phyloP scores from a whole-genome alignment of 129 eudicot species.

The Pittosporum tobira region DNA sequence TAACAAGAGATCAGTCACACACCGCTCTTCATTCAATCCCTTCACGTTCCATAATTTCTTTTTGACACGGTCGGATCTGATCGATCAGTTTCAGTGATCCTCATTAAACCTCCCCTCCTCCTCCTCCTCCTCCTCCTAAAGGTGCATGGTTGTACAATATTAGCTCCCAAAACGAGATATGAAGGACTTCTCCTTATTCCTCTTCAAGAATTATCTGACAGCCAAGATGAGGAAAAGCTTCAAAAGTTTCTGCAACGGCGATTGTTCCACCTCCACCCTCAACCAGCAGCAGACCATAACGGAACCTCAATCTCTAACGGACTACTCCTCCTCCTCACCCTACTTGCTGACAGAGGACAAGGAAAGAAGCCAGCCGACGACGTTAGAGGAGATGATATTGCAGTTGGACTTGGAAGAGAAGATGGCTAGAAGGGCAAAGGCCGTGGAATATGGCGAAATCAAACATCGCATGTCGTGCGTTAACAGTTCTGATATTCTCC shows the following conservation, averaged over 20 bases:
- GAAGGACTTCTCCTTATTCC: conserved; percentile 49
- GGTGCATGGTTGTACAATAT: too few species aligned
- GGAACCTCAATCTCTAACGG: background rate
- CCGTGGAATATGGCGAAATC: conserved; percentile 16
- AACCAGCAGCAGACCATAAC: conserved; percentile 33
- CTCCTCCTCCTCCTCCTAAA: background rate
- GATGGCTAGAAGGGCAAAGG: conserved; percentile 32
- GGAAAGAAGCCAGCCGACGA: conserved; percentile 34
- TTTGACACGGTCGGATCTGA: background rate
- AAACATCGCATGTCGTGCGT: conserved; percentile 86
- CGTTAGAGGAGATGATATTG: conserved; percentile 83
- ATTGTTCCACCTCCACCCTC: conserved; percentile 65
- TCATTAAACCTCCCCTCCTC: background rate
- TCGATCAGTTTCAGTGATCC: background rate
- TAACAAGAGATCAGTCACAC: conserved; percentile 1
- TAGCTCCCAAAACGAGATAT: conserved; percentile 26
- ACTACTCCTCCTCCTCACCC: background rate
- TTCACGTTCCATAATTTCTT: conserved; percentile 7
- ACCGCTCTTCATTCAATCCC: conserved; percentile 28
- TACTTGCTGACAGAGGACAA: background rate
- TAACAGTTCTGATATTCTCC: conserved; percentile 74
- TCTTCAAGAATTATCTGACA: conserved; percentile 52
- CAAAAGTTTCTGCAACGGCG: conserved; percentile 47
- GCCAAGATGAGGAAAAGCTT: conserved; percentile 60
- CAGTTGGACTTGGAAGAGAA: conserved; percentile 66